These are phyloP conservation scores for Rosa lucieae DNA, from an alignment of 306 rosid species.

Conservation along the genomic window DNA sequence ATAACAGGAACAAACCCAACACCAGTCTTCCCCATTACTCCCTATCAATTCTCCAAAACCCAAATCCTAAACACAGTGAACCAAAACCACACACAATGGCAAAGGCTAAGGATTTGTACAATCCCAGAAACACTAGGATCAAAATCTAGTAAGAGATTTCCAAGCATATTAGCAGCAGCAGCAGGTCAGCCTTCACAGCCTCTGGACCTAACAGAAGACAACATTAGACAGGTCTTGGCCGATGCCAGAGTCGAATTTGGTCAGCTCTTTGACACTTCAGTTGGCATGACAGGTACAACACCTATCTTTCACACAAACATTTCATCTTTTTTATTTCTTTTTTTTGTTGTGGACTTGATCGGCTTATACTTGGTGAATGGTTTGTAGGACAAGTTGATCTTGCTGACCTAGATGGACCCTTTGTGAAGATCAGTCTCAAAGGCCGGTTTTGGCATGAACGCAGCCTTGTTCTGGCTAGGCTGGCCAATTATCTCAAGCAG, in stretches of 20 bases:
- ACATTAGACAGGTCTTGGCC: conserved; percentile 52
- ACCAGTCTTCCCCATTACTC: not conserved
- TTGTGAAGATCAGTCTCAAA: conserved; percentile 76
- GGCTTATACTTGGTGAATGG: not conserved
- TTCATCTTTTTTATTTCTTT: not conserved
- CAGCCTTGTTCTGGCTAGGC: conserved; percentile 64
- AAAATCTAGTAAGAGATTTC: conserved; percentile 16
- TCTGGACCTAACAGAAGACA: conserved; percentile 78
- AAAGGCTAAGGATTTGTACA: not conserved
- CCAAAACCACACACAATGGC: not conserved
- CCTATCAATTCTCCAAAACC: conserved; percentile 3
- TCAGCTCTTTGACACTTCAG: conserved; percentile 75
- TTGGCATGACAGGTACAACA: conserved; percentile 78
- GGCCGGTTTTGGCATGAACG: conserved; percentile 97
- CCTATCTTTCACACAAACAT: not conserved
- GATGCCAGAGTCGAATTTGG: conserved; percentile 76
- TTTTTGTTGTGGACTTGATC: not conserved
- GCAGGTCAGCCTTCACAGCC: conserved; percentile 48
- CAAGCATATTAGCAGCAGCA: conserved; percentile 30
- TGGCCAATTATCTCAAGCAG: conserved; percentile 74
- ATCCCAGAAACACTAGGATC: conserved; percentile 7
- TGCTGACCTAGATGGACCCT: conserved; percentile 84
- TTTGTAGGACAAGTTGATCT: conserved; percentile 64
- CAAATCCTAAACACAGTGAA: conserved; percentile 6
- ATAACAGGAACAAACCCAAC: not conserved